These are phyloP conservation scores for Phialophora tarda DNA, from an alignment of 2,329 filamentous ascomycete genomes.

Conservation along the genomic window DNA sequence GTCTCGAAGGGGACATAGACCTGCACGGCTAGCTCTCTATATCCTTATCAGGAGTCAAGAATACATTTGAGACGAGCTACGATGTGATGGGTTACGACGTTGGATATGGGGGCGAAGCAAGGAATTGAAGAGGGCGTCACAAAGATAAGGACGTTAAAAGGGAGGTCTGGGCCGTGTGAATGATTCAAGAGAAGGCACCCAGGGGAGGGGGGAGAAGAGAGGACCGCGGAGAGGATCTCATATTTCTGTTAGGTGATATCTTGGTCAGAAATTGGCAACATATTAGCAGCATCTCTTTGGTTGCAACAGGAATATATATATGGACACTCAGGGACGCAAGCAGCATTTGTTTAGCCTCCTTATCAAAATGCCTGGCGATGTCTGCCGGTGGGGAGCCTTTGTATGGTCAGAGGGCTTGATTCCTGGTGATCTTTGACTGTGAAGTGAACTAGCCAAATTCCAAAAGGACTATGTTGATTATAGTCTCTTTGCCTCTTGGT, in stretches of 20 bases:
- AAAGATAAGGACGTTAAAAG: background rate
- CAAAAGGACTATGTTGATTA: background rate
- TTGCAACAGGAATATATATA: constrained; percentile 5
- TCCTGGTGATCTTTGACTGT: background rate
- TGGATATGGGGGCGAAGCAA: constrained; percentile 28
- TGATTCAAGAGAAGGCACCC: constrained; percentile 2
- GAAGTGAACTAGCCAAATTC: background rate
- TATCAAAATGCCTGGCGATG: background rate
- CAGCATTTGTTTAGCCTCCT: background rate
- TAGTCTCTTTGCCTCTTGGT: background rate
- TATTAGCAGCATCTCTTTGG: constrained; percentile 20
- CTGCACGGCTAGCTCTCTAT: constrained; percentile 5
- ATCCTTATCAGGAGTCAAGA: constrained; percentile 9
- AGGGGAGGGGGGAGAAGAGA: background rate
- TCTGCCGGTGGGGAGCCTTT: background rate
- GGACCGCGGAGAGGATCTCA: background rate
- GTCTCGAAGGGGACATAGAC: background rate
- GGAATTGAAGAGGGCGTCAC: constrained; percentile 4
- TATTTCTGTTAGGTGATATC: constrained; percentile 6
- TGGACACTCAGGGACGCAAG: background rate
- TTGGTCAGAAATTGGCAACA: constrained; percentile 17
- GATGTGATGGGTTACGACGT: constrained; percentile 34
- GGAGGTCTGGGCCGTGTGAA: background rate
- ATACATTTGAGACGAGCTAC: constrained; percentile 30
- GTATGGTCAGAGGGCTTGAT: background rate